Conservation (phyloP, 805 yeast species). For the Candida silvatica region DNA sequence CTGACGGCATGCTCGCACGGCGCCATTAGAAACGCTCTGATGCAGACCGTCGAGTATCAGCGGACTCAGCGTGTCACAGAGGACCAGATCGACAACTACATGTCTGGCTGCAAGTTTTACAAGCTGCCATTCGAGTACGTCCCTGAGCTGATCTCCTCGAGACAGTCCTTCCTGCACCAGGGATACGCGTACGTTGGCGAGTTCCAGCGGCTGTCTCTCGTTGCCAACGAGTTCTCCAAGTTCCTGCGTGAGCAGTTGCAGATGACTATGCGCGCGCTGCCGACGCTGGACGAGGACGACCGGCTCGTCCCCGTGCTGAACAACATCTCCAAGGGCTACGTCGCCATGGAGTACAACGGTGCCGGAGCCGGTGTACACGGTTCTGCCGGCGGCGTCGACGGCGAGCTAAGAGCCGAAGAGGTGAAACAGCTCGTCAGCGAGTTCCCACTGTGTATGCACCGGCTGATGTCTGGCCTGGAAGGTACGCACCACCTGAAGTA, state of each 20-base stretch:
- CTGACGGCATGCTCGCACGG: slow-evolving; percentile 48
- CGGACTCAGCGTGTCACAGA: slow-evolving; percentile 23
- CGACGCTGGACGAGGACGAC: slow-evolving; percentile 86
- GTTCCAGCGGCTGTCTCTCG: slow-evolving; percentile 62
- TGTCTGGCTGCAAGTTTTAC: slow-evolving; percentile 58
- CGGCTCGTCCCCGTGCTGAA: slow-evolving; percentile 76
- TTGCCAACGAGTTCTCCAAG: slow-evolving; percentile 59
- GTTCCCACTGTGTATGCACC: slow-evolving; percentile 67
- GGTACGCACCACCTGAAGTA: slow-evolving; percentile 68
- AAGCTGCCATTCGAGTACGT: slow-evolving; percentile 86
- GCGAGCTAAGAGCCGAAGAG: slow-evolving; percentile 42
- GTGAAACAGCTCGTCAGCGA: slow-evolving; percentile 51
- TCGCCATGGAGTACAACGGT: slow-evolving; percentile 36
- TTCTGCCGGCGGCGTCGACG: slow-evolving; percentile 44
- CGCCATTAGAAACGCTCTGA: slow-evolving; percentile 29
- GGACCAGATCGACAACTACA: slow-evolving; percentile 43
- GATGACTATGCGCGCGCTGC: slow-evolving; percentile 67
- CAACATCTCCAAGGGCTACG: slow-evolving; percentile 68
- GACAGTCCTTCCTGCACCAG: slow-evolving; percentile 54
- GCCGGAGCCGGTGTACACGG: slow-evolving; percentile 13
- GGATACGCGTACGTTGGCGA: slow-evolving; percentile 87
- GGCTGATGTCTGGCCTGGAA: slow-evolving; percentile 54
- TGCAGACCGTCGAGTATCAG: slow-evolving; percentile 22
- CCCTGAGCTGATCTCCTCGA: slow-evolving; percentile 62
- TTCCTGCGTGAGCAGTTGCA: slow-evolving; percentile 44